phyloP scores from a whole-genome alignment of 2,329 filamentous ascomycete genomes.

The Pseudofabraea citricarpa region DNA sequence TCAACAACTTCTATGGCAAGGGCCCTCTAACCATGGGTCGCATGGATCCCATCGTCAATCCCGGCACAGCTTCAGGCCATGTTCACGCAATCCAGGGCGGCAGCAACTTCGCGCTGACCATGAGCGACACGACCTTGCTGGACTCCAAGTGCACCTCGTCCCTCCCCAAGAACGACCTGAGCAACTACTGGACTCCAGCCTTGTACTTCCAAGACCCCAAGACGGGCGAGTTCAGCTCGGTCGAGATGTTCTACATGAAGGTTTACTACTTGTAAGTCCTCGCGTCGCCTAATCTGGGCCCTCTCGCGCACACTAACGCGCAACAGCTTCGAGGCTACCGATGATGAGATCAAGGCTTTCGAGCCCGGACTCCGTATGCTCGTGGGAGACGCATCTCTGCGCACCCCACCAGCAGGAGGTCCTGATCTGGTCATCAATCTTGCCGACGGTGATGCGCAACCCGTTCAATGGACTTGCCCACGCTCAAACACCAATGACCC shows the following conservation, averaged over 20 bases:
- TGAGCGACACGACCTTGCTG: slow-evolving; percentile 54
- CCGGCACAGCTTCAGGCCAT: slow-evolving; percentile 57
- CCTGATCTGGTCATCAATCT: slow-evolving; percentile 47
- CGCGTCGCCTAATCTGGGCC: not conserved
- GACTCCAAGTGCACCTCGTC: slow-evolving; percentile 75
- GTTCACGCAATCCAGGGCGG: slow-evolving; percentile 74
- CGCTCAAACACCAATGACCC: slow-evolving; percentile 42
- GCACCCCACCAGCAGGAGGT: slow-evolving; percentile 52
- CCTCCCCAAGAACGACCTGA: slow-evolving; percentile 73
- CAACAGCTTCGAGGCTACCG: slow-evolving; percentile 52
- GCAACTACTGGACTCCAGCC: slow-evolving; percentile 80
- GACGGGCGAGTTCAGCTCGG: slow-evolving; percentile 56
- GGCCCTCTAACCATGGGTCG: slow-evolving; percentile 58
- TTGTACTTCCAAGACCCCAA: slow-evolving; percentile 68
- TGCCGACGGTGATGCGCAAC: slow-evolving; percentile 44
- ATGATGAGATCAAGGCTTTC: slow-evolving; percentile 68
- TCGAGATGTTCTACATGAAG: slow-evolving; percentile 63
- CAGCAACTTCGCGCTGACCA: slow-evolving; percentile 40
- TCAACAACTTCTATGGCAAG: slow-evolving; percentile 66
- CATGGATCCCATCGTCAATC: slow-evolving; percentile 72
- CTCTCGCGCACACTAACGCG: slow-evolving; percentile 22
- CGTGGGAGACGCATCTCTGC: slow-evolving; percentile 64
- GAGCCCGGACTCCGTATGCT: slow-evolving; percentile 77
- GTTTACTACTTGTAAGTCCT: slow-evolving; percentile 66
- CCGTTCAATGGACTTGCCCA: slow-evolving; percentile 57